Conservation (phyloP, 129 eudicot genomes). For the Gnaphalium uliginosum region DNA sequence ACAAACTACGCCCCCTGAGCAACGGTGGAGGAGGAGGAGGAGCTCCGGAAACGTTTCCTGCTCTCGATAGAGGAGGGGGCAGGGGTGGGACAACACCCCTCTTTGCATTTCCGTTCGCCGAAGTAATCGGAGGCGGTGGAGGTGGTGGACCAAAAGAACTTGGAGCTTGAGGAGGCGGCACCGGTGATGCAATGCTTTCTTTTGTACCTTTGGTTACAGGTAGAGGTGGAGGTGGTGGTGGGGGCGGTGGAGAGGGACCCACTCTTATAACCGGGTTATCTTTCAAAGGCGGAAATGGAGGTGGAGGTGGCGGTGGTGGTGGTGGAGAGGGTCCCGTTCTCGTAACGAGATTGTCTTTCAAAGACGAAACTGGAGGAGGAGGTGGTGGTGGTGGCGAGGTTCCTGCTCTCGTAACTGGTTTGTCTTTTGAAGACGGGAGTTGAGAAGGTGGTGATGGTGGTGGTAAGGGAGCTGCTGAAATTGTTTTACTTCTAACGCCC, state of each 20-base stretch:
- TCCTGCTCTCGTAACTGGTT: not conserved
- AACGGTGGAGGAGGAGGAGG: constrained; percentile 19
- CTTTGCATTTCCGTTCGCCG: constrained; percentile 27
- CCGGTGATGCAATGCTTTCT: not conserved
- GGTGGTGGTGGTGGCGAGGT: constrained; percentile 13
- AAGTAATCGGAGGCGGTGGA: not conserved
- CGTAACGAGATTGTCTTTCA: not conserved
- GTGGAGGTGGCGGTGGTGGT: not conserved
- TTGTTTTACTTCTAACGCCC: constrained; percentile 16
- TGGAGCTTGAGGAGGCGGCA: not conserved
- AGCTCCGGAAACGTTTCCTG: constrained; percentile 18
- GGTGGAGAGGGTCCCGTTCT: not conserved
- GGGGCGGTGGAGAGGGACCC: not conserved
- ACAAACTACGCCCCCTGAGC: constrained; percentile 29
- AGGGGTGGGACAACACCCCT: constrained; percentile 35
- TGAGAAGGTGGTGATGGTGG: not conserved
- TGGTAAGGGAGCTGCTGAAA: constrained; percentile 30
- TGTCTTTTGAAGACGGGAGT: not conserved
- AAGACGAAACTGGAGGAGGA: not conserved
- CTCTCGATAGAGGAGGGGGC: constrained; percentile 35
- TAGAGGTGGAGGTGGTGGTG: not conserved
- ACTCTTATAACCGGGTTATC: not conserved
- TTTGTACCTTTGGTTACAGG: not conserved
- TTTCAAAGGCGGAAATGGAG: not conserved
- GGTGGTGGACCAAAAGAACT: not conserved